Evolutionary conservation across 2,329 filamentous ascomycete species (phyloP), one percentile per base, ranked within the genome.

Genomic region (Pestalotiopsis sp.): DNA sequence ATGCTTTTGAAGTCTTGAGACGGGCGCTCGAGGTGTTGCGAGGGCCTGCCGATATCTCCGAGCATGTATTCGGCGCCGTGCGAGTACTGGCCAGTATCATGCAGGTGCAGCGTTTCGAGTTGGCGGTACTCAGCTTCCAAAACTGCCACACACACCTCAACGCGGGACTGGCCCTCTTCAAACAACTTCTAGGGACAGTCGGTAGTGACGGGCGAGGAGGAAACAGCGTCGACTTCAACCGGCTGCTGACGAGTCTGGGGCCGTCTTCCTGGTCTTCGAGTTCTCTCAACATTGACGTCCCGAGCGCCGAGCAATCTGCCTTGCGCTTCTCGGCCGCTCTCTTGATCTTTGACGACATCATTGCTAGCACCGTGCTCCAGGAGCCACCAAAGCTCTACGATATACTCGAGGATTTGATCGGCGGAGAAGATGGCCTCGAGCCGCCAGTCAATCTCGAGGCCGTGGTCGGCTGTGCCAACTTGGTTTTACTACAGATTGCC

Each of bases 271-370:
- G 69, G 71, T 67, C 57, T 62, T 64, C 71, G 36, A 49, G 67
- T 60, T 52, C 27, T 36, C 64, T 57, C 4, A n/a, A 39, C 20
- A 38, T 68, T 49, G 70, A 74, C 45, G 58, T 79, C 11, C 76
- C 72, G 39, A 80, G 72, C 66, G 72, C 78, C 13, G 79, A 80
- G 66, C 78, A 80, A 68, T 76, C 76, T 13, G 78, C 78, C 3
- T 79, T 81, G 66, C 74, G 73, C 23, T 81, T 82, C 71, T 80
- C 77, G 3, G 73, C 78, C 4, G 69, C 78, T 1, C 68, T 80
- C 6, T 41, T 81, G 11, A 69, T 81, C 61, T 72, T 80, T 1
- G 76, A 78, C 66, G 80, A 81, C 57, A 77, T 80, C 41, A 73
- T 81, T 61, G 76, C 79, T 2, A 78, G 78, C 70, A 80, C 77